Percentiles rank a stretch among this genome's conserved stretches.
These are phyloP conservation scores for Colletotrichum falcatum DNA, from an alignment of 2,329 filamentous ascomycete species.

Conservation along the genomic window DNA sequence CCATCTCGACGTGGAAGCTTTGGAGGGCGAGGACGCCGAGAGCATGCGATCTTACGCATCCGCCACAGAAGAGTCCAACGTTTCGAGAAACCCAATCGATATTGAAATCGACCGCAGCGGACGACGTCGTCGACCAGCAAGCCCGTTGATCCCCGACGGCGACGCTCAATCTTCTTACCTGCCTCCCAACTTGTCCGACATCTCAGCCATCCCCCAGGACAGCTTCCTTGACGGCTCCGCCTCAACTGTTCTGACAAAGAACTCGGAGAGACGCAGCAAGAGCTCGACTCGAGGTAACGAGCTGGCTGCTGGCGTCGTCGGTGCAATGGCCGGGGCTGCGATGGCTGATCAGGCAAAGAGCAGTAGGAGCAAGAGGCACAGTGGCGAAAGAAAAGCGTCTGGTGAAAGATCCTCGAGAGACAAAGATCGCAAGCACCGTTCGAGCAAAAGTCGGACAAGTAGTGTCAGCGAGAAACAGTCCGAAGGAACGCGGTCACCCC, in stretches of 20 bases:
- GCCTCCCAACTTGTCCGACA: conserved; percentile 79
- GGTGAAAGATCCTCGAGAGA: conserved; percentile 56
- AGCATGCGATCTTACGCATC: conserved; percentile 83
- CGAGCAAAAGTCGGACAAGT: conserved; percentile 63
- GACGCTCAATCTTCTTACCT: conserved; percentile 71
- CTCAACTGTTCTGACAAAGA: conserved; percentile 51
- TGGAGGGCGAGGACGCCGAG: conserved; percentile 70
- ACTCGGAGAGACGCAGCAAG: conserved; percentile 53
- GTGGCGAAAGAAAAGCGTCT: conserved; percentile 55
- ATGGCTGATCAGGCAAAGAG: conserved; percentile 56
- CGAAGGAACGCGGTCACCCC: conserved; percentile 60
- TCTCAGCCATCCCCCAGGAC: conserved; percentile 79
- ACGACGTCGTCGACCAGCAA: conserved; percentile 73
- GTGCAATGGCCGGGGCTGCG: conserved; percentile 53
- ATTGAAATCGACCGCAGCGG: conserved; percentile 79
- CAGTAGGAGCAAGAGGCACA: conserved; percentile 58
- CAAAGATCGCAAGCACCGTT: conserved; percentile 63
- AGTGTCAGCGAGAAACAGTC: conserved; percentile 61
- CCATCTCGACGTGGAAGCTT: conserved; percentile 57
- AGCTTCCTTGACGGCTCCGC: conserved; percentile 71
- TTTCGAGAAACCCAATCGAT: conserved; percentile 83
- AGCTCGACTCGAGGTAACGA: conserved; percentile 57
- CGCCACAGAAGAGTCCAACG: conserved; percentile 81
- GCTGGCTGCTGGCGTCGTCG: conserved; percentile 53
- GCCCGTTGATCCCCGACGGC: conserved; percentile 70